Base-by-base conservation (phyloP, 2,329 filamentous ascomycete species). In the Sclerotinia subarctica region DNA sequence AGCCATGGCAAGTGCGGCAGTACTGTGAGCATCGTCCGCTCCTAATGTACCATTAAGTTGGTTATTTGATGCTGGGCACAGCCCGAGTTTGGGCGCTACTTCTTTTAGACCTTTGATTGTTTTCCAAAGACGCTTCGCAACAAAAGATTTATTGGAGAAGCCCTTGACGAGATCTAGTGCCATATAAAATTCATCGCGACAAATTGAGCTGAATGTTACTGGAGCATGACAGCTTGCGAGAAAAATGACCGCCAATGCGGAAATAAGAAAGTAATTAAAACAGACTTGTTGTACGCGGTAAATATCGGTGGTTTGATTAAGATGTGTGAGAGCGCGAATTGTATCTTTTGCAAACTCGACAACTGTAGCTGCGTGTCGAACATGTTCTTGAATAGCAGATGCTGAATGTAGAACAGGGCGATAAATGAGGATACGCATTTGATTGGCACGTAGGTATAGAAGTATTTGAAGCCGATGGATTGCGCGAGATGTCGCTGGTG, bases 361-460 rank as follows among this genome's bases (percentile, higher is more conserved):
- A 0, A 87, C 90, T 0, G 85, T 90, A 74, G 92, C 88, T 3
- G 93, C 93, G 70, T 92, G 88, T 5, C 82, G 80, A 63, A 89
- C 84, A 76, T 96, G 90, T 68, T 90, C 86, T 80, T 90, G 87
- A 74, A 97, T 97, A 74, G 89, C 94, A 17, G 88, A 90, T 4
- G 92, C 88, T 24, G 90, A 94, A 78, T 97, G 92, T 11, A 98
- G 81, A 3, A 97, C 89, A 0, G 93, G 93, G 0, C 93, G 91
- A 78, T 96, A 94, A 38, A 97, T 91, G 77, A 93, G 88, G 68
- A 94, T 95, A 6, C 94, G 90, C 80, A 96, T 92, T 80, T 96
- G 93, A 74, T 97, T 97, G 53, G 93, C 87, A 51, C 94, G 88
- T 21, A 97, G 82, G 76, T 96, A 95, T 24, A 95, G 89, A 77